Base-by-base conservation (phyloP, 2,329 filamentous ascomycete genomes). In the Talaromyces islandicus region DNA sequence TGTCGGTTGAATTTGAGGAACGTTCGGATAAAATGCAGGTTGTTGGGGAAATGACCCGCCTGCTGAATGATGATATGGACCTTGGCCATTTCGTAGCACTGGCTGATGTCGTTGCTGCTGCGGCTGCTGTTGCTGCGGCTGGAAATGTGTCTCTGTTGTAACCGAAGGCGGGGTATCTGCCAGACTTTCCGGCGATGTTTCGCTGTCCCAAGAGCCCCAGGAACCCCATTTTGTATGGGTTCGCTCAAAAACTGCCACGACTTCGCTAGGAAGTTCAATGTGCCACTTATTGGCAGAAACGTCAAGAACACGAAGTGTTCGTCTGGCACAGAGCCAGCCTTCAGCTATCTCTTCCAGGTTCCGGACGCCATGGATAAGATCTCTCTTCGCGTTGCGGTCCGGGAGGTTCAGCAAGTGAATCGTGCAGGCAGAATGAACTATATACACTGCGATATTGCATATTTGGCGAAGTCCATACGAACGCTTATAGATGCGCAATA, bases 291-390 rank as follows among this genome's bases (percentile, higher is more conserved):
- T 85, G 0, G 89, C 88, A 12, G 96, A 84, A 4, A 95, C 86
- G 65, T 89, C 92, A 50, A 99, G 80, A 54, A 97, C 96, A 62
- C 87, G 86, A 7, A 97, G 80, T 0, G 92, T 93, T 12, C 93
- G 85, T 57, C 92, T 84, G 10, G 92, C 93, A 68, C 92, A 94
- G 0, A 92, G 84, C 94, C 94, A 99, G 67, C 92, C 89, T 72
- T 97, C 92, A 0, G 91, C 91, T 67, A 99, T 97, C 70, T 97
- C 93, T 73, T 97, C 93, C 1, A 97, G 83, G 64, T 96, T 91
- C 69, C 91, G 93, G 50, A 96, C 83, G 1, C 93, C 92, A 67
- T 97, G 92, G 4, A 90, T 88, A 48, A 99, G 90, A 73, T 97
- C 93, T 67, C 93, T 82, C 68, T 86, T 88, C 4, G 94, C 91